These are phyloP conservation scores for Talaromyces stipitatus DNA, from an alignment of 495 filamentous ascomycete genomes.

Conservation along the genomic window DNA sequence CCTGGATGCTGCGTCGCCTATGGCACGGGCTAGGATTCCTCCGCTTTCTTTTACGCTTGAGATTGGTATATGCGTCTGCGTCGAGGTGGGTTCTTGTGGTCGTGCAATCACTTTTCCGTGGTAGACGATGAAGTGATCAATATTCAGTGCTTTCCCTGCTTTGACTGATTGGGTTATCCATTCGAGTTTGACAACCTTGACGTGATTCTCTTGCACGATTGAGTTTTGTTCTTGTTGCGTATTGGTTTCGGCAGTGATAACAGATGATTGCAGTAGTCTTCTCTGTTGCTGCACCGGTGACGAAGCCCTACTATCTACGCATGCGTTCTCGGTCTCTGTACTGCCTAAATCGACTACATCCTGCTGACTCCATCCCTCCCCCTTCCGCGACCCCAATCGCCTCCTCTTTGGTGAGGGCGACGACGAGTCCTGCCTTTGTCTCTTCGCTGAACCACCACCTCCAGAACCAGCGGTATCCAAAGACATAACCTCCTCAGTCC, in stretches of 20 bases:
- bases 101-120: slow-evolving; percentile 32
- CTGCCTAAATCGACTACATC: neutral
- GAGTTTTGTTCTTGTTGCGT: neutral
- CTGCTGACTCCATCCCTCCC: slow-evolving; percentile 14
- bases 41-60: slow-evolving; percentile 7
- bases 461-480: neutral
- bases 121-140: slow-evolving; percentile 61
- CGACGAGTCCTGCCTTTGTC: slow-evolving; percentile 6
- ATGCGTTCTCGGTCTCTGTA: neutral
- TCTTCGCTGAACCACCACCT: neutral
- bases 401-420: slow-evolving; percentile 11
- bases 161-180: slow-evolving; percentile 66
- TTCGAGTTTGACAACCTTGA: slow-evolving; percentile 64
- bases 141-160: slow-evolving; percentile 43
- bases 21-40: slow-evolving; percentile 47
- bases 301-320: neutral
- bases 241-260: neutral
- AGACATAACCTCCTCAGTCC: slow-evolving; percentile 43
- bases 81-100: slow-evolving; percentile 10
- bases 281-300: neutral
- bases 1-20: slow-evolving; percentile 33
- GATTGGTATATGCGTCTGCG: slow-evolving; percentile 8
- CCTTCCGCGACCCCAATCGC: slow-evolving; percentile 25
- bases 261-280: neutral
- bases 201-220: slow-evolving; percentile 15